phyloP scores from a whole-genome alignment of 352 stramenopile genomes.

The Globisporangium spiculum region DNA sequence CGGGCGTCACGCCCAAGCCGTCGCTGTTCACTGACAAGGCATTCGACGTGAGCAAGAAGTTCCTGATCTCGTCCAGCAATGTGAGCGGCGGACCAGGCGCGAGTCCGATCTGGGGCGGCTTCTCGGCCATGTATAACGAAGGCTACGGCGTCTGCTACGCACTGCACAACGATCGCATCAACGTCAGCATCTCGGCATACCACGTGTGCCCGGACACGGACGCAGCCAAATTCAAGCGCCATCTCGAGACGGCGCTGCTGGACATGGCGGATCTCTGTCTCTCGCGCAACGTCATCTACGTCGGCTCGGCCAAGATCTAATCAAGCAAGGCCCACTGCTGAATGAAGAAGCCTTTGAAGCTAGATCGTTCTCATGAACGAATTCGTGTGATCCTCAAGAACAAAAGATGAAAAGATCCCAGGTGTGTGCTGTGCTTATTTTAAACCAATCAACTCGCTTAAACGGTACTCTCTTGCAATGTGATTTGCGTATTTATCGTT shows the following conservation, averaged over 20 bases:
- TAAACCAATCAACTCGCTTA: slow-evolving; percentile 26
- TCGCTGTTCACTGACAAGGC: slow-evolving; percentile 93
- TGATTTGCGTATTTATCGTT: background rate
- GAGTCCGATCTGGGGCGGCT: slow-evolving; percentile 96
- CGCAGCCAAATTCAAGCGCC: slow-evolving; percentile 84
- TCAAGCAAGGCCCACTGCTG: background rate
- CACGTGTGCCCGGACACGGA: slow-evolving; percentile 77
- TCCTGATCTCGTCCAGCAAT: slow-evolving; percentile 94
- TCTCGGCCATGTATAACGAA: slow-evolving; percentile 94
- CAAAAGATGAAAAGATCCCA: background rate
- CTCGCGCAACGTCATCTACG: slow-evolving; percentile 88
- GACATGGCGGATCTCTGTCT: slow-evolving; percentile 95
- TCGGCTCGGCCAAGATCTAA: slow-evolving; percentile 86
- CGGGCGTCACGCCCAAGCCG: slow-evolving; percentile 82
- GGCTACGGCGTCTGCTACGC: slow-evolving; percentile 96
- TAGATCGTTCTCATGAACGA: no score
- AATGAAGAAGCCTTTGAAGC: background rate
- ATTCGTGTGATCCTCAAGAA: background rate
- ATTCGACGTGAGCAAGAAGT: slow-evolving; percentile 94
- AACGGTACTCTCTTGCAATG: background rate
- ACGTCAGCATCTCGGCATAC: slow-evolving; percentile 94
- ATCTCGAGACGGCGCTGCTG: slow-evolving; percentile 92
- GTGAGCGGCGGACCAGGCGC: slow-evolving; percentile 91
- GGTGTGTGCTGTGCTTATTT: background rate
- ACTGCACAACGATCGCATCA: slow-evolving; percentile 92